Base-by-base conservation (phyloP, 208 protist genomes). In the Trypanosoma congolense region DNA sequence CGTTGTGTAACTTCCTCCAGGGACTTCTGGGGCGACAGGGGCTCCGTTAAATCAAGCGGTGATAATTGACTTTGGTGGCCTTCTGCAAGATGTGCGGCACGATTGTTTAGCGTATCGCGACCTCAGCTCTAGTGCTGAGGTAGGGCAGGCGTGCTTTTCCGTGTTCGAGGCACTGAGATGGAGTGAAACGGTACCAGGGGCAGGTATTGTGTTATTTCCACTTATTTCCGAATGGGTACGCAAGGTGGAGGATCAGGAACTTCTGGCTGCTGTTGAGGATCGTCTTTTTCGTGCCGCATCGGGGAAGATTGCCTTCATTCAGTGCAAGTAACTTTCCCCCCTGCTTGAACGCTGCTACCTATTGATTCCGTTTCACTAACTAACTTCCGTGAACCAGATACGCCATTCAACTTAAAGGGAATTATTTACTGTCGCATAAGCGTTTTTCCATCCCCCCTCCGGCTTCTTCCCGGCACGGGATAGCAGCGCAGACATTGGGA, bases 261-360 rank as follows among this genome's bases (percentile, higher is more conserved):
- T 95, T 24, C 45, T 93, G 26, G 79, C 43, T 2, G 87, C 91
- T 8, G 81, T 96, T 5, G 85, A 94, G 43, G 91, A 96, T 64
- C 73, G 91, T 19, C 65, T 96, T 1, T 95, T 94, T 53, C 85
- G 91, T 30, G 87, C 91, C 2, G 91, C 91, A 9, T 96, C 91
- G 8, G 91, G 91, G 43, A 65, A 70, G 46, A 72, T 83, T 3
- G 87, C 80, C 14, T 38, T 46, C 26, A 47, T 71, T 4, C 40
- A 26, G 18, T 35, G 19, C 26, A 35, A 33, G 33, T 55, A 30
- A 42, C n/a, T 18, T 16, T 6, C 12, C 9, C 33, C 33, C 6
- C 12, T 12, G 12, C n/a, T n/a, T n/a, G n/a, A n/a, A n/a, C n/a
- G n/a, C n/a, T n/a, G n/a, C n/a, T n/a, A n/a, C n/a, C n/a, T n/a